phyloP scores from a whole-genome alignment of 306 rosid genomes.

The Alnus glutinosa region DNA sequence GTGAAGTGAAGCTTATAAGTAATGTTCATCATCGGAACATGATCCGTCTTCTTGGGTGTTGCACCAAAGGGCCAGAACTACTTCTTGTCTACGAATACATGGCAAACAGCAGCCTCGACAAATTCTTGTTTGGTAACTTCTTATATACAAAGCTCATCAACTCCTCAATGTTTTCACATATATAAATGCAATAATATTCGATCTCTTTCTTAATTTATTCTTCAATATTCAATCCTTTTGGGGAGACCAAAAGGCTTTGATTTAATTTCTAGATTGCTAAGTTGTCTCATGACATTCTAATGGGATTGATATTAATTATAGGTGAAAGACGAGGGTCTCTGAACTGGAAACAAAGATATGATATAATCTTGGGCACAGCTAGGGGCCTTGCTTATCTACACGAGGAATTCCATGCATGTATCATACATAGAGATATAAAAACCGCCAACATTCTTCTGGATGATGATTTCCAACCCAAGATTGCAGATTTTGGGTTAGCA shows the following conservation, averaged over 20 bases:
- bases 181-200: too few species aligned
- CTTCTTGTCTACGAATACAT: constrained; percentile 75
- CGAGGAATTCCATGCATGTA: constrained; percentile 68
- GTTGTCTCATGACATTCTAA: too few species aligned
- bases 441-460: constrained; percentile 65
- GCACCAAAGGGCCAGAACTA: constrained; percentile 58
- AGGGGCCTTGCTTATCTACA: constrained; percentile 66
- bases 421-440: constrained; percentile 81
- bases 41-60: constrained; percentile 70
- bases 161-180: neutral
- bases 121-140: constrained; percentile 63
- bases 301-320: neutral
- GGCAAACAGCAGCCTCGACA: constrained; percentile 62
- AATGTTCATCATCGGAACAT: constrained; percentile 75
- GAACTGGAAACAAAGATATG: constrained; percentile 58
- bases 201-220: too few species aligned
- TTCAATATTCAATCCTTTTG: too few species aligned
- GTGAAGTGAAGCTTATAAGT: constrained; percentile 71
- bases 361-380: constrained; percentile 65
- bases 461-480: constrained; percentile 56
- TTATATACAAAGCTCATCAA: neutral
- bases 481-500: constrained; percentile 79
- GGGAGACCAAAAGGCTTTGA: too few species aligned
- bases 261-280: too few species aligned
- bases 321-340: constrained; percentile 53